phyloP scores from a whole-genome alignment of 768 basidiomycete genomes.

The Lactarius hatsudake region DNA sequence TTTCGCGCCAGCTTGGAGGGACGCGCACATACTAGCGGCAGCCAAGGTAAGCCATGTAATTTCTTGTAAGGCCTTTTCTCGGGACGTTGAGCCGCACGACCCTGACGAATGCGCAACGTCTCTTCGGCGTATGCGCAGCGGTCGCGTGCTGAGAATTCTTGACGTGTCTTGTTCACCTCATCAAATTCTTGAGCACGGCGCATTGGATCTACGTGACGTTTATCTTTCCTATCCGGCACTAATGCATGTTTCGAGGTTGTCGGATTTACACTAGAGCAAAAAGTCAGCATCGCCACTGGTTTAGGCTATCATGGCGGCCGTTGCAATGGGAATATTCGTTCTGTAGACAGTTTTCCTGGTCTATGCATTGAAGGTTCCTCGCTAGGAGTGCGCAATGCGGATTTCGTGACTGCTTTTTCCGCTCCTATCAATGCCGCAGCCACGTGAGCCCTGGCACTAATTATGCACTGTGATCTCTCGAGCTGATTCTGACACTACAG shows the following conservation, averaged over 20 bases:
- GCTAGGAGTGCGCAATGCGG: conserved; percentile 73
- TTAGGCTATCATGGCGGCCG: conserved; percentile 55
- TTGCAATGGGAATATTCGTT: conserved; percentile 66
- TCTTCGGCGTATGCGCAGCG: not conserved
- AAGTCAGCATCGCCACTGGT: conserved; percentile 26
- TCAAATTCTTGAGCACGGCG: not conserved
- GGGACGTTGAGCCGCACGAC: not conserved
- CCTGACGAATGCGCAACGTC: not conserved
- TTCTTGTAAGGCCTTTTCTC: no score
- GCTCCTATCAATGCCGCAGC: conserved; percentile 80
- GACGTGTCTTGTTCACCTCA: no score
- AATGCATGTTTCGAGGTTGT: conserved; percentile 9
- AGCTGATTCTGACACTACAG: conserved; percentile 35
- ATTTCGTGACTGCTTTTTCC: conserved; percentile 77
- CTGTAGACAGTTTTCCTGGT: conserved; percentile 56
- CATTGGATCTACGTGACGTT: not conserved
- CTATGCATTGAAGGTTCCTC: conserved; percentile 77
- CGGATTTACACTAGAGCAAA: conserved; percentile 24
- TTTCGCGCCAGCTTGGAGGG: conserved; percentile 52
- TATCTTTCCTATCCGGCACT: not conserved
- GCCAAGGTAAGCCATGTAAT: conserved; percentile 21
- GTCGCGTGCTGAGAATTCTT: not conserved
- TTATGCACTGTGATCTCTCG: not conserved
- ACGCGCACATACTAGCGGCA: conserved; percentile 57
- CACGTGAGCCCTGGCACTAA: conserved; percentile 49